These are phyloP conservation scores for Rhynchospora pubera DNA, from an alignment of 176 grass and related monocot species.

Conservation along the genomic window DNA sequence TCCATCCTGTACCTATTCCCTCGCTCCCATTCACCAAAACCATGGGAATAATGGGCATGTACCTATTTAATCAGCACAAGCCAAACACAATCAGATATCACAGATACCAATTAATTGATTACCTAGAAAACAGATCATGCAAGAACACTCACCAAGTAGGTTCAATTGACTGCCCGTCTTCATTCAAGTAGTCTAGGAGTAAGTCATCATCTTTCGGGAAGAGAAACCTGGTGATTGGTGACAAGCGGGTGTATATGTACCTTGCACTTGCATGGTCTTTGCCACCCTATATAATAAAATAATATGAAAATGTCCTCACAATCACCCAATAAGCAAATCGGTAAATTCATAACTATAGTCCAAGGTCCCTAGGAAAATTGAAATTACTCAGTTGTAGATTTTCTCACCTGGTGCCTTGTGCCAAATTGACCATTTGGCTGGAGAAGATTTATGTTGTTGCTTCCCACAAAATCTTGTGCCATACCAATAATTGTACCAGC, in stretches of 20 bases:
- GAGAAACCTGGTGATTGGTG: conserved; percentile 36
- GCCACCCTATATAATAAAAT: conserved; percentile 25
- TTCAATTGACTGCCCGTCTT: conserved; percentile 43
- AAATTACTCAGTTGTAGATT: background rate
- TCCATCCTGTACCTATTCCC: conserved; percentile 54
- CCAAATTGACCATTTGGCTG: conserved; percentile 46
- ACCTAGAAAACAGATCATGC: background rate
- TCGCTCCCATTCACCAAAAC: conserved; percentile 46
- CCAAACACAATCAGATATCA: background rate
- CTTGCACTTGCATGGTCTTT: conserved; percentile 55
- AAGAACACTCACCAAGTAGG: conserved; percentile 29
- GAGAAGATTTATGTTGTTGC: conserved; percentile 44
- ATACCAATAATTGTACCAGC: conserved; percentile 46
- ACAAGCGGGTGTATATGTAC: conserved; percentile 33
- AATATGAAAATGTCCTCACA: background rate
- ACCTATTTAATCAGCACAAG: conserved; percentile 18
- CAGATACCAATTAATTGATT: background rate
- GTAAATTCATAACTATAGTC: background rate
- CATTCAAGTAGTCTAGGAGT: conserved; percentile 43
- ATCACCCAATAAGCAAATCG: background rate
- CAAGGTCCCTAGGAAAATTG: background rate
- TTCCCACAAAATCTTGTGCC: conserved; percentile 57
- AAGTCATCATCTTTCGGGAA: conserved; percentile 44
- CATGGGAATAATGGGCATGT: conserved; percentile 39
- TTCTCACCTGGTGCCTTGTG: conserved; percentile 38